Evolutionary conservation across 2,329 filamentous ascomycete species (phyloP).

Genomic region (Endocalyx cinctus): DNA sequence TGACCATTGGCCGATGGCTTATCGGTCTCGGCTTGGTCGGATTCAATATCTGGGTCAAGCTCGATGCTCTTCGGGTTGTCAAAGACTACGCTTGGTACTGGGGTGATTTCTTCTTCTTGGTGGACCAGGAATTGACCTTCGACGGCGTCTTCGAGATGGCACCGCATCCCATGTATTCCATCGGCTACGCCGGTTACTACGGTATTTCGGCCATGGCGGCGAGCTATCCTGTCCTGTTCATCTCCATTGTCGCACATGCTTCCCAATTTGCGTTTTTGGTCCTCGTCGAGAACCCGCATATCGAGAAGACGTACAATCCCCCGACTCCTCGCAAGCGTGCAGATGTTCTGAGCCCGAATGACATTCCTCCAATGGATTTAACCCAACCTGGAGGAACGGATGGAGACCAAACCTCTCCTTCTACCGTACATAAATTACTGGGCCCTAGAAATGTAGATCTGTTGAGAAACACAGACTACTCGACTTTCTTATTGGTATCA

Average conservation of each 20-base stretch:
- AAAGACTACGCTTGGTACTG: constrained; percentile 99
- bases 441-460: constrained; percentile 82
- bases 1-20: constrained; percentile 72
- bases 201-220: constrained; percentile 97
- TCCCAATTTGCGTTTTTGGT: constrained; percentile 92
- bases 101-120: constrained; percentile 98
- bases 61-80: constrained; percentile 94
- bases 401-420: constrained; percentile 49
- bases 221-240: constrained; percentile 95
- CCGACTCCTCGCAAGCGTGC: constrained; percentile 66
- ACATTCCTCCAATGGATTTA: constrained; percentile 10
- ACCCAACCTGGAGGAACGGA: constrained; percentile 1
- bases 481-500: constrained; percentile 68
- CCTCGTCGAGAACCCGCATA: constrained; percentile 92
- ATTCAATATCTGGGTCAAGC: constrained; percentile 98
- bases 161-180: constrained; percentile 97
- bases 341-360: constrained; percentile 16
- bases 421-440: constrained; percentile 75
- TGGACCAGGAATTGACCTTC: constrained; percentile 96
- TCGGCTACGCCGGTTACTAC: constrained; percentile 96
- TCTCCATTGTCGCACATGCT: constrained; percentile 90
- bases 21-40: constrained; percentile 73
- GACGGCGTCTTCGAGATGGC: constrained; percentile 99
- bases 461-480: constrained; percentile 80
- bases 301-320: constrained; percentile 95